Evolutionary conservation across 2,329 filamentous ascomycete species (phyloP).

Genomic region (Cladorrhinum sp.): DNA sequence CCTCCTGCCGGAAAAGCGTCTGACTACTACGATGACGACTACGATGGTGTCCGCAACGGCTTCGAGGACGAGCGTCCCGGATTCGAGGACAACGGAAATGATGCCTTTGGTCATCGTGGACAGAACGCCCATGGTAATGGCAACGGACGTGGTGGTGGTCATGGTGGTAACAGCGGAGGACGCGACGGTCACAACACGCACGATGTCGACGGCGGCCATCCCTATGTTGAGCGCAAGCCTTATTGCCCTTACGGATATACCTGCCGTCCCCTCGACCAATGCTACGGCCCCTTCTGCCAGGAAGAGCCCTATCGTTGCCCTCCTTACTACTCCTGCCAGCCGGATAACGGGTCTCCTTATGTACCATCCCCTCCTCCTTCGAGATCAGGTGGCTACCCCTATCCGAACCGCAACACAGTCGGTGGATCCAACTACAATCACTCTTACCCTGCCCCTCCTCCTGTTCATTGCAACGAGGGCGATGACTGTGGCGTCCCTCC

Average conservation of each 20-base stretch:
- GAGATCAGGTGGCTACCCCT: not conserved
- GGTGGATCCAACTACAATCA: not conserved
- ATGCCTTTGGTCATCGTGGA: not conserved
- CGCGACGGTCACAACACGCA: not conserved
- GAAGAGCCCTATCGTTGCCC: slow-evolving; percentile 11
- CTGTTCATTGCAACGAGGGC: not conserved
- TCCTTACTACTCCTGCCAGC: slow-evolving; percentile 13
- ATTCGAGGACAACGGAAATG: not conserved
- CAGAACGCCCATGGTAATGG: not conserved
- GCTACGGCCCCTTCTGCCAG: slow-evolving; percentile 7
- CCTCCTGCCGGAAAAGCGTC: not conserved
- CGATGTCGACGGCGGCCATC: not conserved
- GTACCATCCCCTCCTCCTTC: not conserved
- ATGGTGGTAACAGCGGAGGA: not conserved
- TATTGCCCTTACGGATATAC: slow-evolving; percentile 13
- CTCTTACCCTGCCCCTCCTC: not conserved
- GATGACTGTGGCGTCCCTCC: not conserved
- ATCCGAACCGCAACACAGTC: not conserved
- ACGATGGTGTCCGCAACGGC: not conserved
- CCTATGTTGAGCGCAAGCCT: not conserved
- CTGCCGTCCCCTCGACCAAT: slow-evolving; percentile 12
- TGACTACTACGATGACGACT: not conserved
- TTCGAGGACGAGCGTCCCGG: not conserved
- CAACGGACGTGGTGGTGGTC: no score
- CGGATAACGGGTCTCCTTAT: not conserved